A percentile compares a stretch with the other conserved stretches of the same genome.
Conservation (phyloP, 352 stramenopile species). For the Pythium utonaiense region DNA sequence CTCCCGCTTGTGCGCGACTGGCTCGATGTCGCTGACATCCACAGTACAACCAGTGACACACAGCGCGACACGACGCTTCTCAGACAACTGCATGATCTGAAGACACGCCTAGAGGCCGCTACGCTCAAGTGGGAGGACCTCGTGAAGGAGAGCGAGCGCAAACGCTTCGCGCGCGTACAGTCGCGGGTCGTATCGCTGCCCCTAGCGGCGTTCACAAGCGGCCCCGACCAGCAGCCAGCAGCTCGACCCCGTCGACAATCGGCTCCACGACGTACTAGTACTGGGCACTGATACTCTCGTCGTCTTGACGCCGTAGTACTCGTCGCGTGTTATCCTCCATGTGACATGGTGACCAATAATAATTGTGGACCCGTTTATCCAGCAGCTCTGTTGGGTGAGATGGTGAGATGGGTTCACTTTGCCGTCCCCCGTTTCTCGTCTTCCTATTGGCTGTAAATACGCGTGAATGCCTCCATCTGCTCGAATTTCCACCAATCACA, state of each 20-base stretch:
- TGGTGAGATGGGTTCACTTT: conserved; percentile 26
- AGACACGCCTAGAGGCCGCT: conserved; percentile 27
- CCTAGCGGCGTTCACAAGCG: conserved; percentile 7
- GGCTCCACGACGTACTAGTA: not conserved
- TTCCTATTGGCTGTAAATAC: conserved; percentile 22
- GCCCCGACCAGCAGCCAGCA: not conserved
- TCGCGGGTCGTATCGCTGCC: conserved; percentile 30
- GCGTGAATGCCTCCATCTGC: not conserved
- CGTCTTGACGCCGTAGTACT: not conserved
- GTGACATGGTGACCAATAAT: not conserved
- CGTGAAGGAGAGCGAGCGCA: conserved; percentile 34
- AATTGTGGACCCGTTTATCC: not conserved
- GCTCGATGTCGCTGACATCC: conserved; percentile 18
- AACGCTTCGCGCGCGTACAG: conserved; percentile 27
- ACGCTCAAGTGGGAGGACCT: conserved; percentile 41
- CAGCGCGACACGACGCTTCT: conserved; percentile 8
- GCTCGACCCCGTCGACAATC: not conserved
- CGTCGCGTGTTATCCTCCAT: not conserved
- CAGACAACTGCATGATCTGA: conserved; percentile 14
- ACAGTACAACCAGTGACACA: conserved; percentile 3
- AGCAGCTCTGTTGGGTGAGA: too few species aligned
- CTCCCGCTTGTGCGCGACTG: conserved; percentile 63
- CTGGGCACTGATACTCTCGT: not conserved
- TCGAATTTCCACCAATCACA: conserved; percentile 22
- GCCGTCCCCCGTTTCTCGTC: not conserved